Base-by-base conservation (phyloP, 768 basidiomycete species). In the Gloeophyllum trabeum region DNA sequence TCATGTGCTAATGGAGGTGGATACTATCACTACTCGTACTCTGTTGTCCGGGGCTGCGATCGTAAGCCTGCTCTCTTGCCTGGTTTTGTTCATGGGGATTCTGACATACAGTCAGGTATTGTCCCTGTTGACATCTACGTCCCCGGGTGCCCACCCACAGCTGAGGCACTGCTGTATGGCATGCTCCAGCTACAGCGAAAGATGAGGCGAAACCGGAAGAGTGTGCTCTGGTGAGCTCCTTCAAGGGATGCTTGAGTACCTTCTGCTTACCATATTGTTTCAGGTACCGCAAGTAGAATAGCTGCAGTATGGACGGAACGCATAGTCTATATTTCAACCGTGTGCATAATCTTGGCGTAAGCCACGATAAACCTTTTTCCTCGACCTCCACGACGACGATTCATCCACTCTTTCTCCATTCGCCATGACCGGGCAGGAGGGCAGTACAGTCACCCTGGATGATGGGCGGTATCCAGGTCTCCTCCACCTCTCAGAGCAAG, bases 41-140 rank as follows among this genome's bases (percentile, higher is more conserved):
- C 93, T 22, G 96, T 99, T 47, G 96, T 98, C 26, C 81, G 96
- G 37, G 96, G 96, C 13, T 98, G 94, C 60, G 96, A 99, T 69
- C 79, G 96, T 86, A 59, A 45, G 84, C 63, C 23, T 6, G 60
- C 26, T 30, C 41, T n/a, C 24, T 39, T 12, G 40, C 41, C 14
- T 32, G 16, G 23, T 35, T 43, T 23, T 42, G 6, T 28, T 7
- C 19, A 12, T 23, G n/a, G 42, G 20, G 12, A 5, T 22, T 44
- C n/a, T 22, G 14, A 20, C 20, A 5, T 21, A 4, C 14, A 43
- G 35, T 2, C 49, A 89, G 86, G 86, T 39, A 94, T 99, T 53
- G 93, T 99, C 4, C 96, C 96, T 3, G 93, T 99, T 35, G 94
- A 98, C 59, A 92, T 97, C 43, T 98, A 97, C 58, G 94, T 97